Evolutionary conservation across 768 basidiomycete genomes (phyloP).

Genomic region (Strobilomyces confusus): DNA sequence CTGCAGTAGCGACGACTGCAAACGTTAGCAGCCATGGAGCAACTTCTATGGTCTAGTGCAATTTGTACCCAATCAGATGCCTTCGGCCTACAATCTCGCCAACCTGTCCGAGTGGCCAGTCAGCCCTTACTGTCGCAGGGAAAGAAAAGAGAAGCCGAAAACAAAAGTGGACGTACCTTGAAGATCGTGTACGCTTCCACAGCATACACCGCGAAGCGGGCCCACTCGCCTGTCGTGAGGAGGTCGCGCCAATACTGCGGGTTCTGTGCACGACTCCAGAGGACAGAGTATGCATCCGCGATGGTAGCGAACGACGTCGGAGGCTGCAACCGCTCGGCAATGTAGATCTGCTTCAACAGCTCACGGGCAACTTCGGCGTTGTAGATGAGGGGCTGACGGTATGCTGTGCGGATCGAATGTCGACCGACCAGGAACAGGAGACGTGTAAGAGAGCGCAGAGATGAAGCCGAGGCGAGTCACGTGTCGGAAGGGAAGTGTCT

Average conservation of each 20-base stretch:
- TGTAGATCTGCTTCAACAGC: slow-evolving; percentile 69
- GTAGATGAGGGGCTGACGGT: slow-evolving; percentile 74
- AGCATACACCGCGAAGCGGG: slow-evolving; percentile 67
- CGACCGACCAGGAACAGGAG: background rate
- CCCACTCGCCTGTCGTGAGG: slow-evolving; percentile 60
- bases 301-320: slow-evolving; percentile 56
- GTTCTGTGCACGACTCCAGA: slow-evolving; percentile 61
- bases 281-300: slow-evolving; percentile 54
- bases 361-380: slow-evolving; percentile 77
- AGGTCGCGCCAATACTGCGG: slow-evolving; percentile 59
- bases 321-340: slow-evolving; percentile 57
- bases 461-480: background rate
- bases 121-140: background rate
- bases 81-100: slow-evolving; percentile 86
- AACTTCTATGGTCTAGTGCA: slow-evolving; percentile 40
- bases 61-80: slow-evolving; percentile 73
- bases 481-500: background rate
- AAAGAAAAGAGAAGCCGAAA: background rate
- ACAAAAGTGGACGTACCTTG: slow-evolving; percentile 48
- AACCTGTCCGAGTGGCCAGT: slow-evolving; percentile 42
- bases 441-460: background rate
- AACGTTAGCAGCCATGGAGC: background rate
- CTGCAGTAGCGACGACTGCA: background rate
- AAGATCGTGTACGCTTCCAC: slow-evolving; percentile 89
- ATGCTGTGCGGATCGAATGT: slow-evolving; percentile 40